These are phyloP conservation scores for Glebionis coronaria DNA, from an alignment of 129 eudicot genomes.

Conservation along the genomic window DNA sequence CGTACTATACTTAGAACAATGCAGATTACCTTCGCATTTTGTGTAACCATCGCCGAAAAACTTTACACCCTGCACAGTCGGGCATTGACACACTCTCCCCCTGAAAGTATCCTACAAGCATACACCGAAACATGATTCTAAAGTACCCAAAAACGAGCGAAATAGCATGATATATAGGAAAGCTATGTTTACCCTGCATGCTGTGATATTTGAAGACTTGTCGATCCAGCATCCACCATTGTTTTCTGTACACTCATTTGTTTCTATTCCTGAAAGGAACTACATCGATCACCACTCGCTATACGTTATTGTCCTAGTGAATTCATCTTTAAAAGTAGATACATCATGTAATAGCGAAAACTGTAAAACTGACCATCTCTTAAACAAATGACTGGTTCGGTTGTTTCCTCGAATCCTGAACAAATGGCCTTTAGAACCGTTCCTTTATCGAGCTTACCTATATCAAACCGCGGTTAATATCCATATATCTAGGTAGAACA, in stretches of 20 bases:
- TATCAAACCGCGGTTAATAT: constrained; percentile 20
- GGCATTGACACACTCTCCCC: constrained; percentile 91
- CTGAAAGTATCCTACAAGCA: constrained; percentile 81
- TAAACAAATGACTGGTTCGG: constrained; percentile 71
- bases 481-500: no score
- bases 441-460: constrained; percentile 85
- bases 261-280: constrained; percentile 61
- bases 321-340: neutral
- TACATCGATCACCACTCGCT: constrained; percentile 6
- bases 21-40: constrained; percentile 76
- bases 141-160: neutral
- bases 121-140: neutral
- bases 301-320: neutral
- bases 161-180: constrained; percentile 6
- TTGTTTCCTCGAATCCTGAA: constrained; percentile 89
- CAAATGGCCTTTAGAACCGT: constrained; percentile 92
- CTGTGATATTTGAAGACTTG: constrained; percentile 68
- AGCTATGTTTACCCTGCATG: constrained; percentile 67
- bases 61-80: constrained; percentile 75
- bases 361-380: constrained; percentile 44
- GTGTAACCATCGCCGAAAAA: constrained; percentile 87
- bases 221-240: constrained; percentile 99
- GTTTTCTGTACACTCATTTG: constrained; percentile 85
- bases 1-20: no score
- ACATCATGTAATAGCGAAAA: neutral